Percentiles rank a stretch among this genome's conserved stretches.
Evolutionary conservation across 2,329 filamentous ascomycete species (phyloP).

Genomic region (Aspergillus tanneri): DNA sequence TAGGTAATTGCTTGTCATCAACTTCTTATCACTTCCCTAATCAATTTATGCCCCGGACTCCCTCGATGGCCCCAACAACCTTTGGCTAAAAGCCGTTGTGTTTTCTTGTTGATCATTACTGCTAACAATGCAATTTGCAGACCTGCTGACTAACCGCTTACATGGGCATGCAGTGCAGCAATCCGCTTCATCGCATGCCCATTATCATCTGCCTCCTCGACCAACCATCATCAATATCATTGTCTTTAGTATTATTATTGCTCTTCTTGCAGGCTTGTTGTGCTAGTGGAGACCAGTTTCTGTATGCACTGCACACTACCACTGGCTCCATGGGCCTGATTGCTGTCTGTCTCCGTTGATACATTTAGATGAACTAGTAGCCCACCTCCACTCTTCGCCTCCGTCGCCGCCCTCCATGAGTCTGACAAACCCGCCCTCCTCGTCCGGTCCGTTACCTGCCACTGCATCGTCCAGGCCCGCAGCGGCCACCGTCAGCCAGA

Average conservation of each 20-base stretch:
- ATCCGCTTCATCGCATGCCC: not conserved
- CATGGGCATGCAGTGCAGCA: not conserved
- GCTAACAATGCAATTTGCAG: not conserved
- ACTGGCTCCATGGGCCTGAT: conserved; percentile 5
- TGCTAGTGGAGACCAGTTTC: conserved; percentile 4
- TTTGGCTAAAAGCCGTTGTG: too few species aligned
- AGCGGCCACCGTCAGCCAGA: conserved; percentile 31
- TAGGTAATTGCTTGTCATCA: too few species aligned
- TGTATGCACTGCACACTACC: not conserved
- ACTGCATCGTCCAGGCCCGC: conserved; percentile 38
- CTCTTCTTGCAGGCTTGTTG: not conserved
- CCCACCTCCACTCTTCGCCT: conserved; percentile 8
- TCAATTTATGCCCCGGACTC: too few species aligned
- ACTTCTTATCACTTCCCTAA: too few species aligned
- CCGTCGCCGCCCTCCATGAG: conserved; percentile 34
- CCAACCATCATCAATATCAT: not conserved
- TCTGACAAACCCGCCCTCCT: conserved; percentile 44
- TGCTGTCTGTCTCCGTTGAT: not conserved
- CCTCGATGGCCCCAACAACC: too few species aligned
- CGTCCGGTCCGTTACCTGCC: conserved; percentile 40
- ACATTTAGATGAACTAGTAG: conserved; percentile 2
- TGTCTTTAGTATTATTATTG: not conserved
- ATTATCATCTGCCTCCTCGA: not conserved
- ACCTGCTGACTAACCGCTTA: not conserved
- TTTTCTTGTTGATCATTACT: not conserved